phyloP scores from a whole-genome alignment of 768 basidiomycete genomes.

The Boletales sp. region DNA sequence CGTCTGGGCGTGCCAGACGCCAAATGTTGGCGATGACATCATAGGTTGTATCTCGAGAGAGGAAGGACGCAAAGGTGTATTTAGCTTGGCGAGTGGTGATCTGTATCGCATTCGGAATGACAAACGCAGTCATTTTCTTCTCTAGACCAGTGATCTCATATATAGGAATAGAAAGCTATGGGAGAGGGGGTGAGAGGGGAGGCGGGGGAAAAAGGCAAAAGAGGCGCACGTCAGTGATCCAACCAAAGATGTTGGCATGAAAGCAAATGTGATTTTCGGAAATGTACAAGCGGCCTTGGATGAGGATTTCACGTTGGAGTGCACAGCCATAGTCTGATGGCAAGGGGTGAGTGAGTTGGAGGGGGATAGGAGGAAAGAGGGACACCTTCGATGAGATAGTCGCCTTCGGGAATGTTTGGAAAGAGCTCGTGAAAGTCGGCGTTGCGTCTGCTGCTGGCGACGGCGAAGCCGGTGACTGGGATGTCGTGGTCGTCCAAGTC shows the following conservation, averaged over 20 bases:
- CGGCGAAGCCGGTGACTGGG: conserved; percentile 94
- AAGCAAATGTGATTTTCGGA: conserved; percentile 99
- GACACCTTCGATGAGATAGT: conserved; percentile 96
- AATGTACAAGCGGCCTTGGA: conserved; percentile 94
- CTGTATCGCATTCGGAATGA: conserved; percentile 95
- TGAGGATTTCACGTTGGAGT: conserved; percentile 90
- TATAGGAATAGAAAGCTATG: conserved; percentile 82
- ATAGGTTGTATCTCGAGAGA: conserved; percentile 92
- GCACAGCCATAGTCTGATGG: conserved; percentile 93
- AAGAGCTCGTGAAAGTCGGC: conserved; percentile 96
- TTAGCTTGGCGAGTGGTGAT: conserved; percentile 79
- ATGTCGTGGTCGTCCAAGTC: conserved; percentile 57
- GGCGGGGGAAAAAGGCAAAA: neutral
- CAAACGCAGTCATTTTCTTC: conserved; percentile 97
- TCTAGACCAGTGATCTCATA: conserved; percentile 83
- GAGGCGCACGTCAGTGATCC: conserved; percentile 88
- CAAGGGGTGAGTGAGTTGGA: conserved; percentile 1
- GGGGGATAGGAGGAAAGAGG: conserved; percentile 6
- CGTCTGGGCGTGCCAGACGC: conserved; percentile 81
- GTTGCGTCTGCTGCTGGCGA: conserved; percentile 92
- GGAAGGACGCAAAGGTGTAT: conserved; percentile 95
- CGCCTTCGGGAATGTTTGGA: conserved; percentile 84
- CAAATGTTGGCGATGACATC: conserved; percentile 97
- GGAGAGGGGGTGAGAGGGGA: conserved; percentile 7
- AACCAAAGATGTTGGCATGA: conserved; percentile 98